Percentiles rank a stretch among this genome's conserved stretches.
These are phyloP conservation scores for Biscutella laevigata DNA, from an alignment of 441 rosid genomes.

Conservation along the genomic window DNA sequence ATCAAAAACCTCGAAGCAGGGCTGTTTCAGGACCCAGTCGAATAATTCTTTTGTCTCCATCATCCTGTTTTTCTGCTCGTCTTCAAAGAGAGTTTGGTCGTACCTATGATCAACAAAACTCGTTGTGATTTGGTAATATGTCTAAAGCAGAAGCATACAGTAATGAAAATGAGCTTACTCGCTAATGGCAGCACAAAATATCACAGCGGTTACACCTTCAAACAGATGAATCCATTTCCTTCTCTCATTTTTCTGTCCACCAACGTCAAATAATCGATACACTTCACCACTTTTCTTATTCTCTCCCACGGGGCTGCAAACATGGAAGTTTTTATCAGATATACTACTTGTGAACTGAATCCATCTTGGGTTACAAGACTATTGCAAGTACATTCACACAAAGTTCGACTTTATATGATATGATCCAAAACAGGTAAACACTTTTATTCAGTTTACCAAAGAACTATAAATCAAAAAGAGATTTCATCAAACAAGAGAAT, in stretches of 20 bases:
- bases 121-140: neutral
- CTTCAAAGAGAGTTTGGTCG: conserved; percentile 89
- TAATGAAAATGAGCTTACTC: conserved; percentile 61
- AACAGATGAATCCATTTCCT: conserved; percentile 99
- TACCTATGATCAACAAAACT: conserved; percentile 48
- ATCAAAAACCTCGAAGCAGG: conserved; percentile 82
- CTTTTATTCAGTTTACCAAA: neutral
- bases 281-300: conserved; percentile 96
- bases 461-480: neutral
- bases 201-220: conserved; percentile 97
- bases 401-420: too few species aligned
- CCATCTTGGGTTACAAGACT: neutral
- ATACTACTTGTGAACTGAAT: too few species aligned
- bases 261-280: conserved; percentile 91
- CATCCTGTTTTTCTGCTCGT: conserved; percentile 83
- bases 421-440: neutral
- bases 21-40: conserved; percentile 96
- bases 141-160: neutral
- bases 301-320: conserved; percentile 87
- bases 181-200: conserved; percentile 95
- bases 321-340: conserved; percentile 9
- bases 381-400: neutral
- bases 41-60: conserved; percentile 86
- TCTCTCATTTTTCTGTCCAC: conserved; percentile 96
- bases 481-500: neutral